phyloP scores from a whole-genome alignment of 2,329 filamentous ascomycete species.

The Gaeumannomyces tritici region DNA sequence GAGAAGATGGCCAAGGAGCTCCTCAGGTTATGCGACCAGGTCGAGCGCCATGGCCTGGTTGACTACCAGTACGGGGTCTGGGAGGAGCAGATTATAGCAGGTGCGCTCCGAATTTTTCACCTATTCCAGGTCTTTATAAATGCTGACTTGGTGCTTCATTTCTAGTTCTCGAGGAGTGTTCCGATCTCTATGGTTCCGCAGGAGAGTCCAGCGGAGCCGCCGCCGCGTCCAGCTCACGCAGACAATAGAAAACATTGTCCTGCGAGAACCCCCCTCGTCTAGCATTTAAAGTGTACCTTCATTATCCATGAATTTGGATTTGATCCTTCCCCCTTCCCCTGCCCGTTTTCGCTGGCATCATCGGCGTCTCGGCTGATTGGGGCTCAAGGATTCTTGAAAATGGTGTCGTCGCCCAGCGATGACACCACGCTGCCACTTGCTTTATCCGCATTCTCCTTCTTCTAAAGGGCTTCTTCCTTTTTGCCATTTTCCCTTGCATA shows the following conservation, averaged over 20 bases:
- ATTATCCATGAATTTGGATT: background rate
- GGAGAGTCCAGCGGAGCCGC: slow-evolving; percentile 23
- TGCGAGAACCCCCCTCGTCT: background rate
- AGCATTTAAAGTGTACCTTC: background rate
- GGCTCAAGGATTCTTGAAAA: background rate
- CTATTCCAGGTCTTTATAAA: slow-evolving; percentile 2
- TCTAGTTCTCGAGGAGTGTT: slow-evolving; percentile 23
- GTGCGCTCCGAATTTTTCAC: slow-evolving; percentile 42
- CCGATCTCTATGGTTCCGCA: slow-evolving; percentile 34
- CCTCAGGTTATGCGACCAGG: slow-evolving; percentile 70
- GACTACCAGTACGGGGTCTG: slow-evolving; percentile 97
- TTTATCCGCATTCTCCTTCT: background rate
- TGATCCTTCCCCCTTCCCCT: background rate
- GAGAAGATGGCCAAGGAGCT: slow-evolving; percentile 76
- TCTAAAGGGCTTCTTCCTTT: background rate
- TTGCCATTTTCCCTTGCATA: background rate
- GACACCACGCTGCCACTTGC: background rate
- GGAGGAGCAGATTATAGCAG: slow-evolving; percentile 81
- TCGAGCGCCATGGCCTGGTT: slow-evolving; percentile 87
- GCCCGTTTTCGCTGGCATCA: no score
- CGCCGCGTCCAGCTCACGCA: slow-evolving; percentile 9
- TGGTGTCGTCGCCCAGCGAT: background rate
- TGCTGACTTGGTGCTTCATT: background rate
- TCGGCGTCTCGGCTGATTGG: background rate
- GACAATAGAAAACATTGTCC: background rate